Evolutionary conservation across 805 yeast species (phyloP), one percentile per base, ranked within the genome.

Genomic region (Yarrowia sp.): DNA sequence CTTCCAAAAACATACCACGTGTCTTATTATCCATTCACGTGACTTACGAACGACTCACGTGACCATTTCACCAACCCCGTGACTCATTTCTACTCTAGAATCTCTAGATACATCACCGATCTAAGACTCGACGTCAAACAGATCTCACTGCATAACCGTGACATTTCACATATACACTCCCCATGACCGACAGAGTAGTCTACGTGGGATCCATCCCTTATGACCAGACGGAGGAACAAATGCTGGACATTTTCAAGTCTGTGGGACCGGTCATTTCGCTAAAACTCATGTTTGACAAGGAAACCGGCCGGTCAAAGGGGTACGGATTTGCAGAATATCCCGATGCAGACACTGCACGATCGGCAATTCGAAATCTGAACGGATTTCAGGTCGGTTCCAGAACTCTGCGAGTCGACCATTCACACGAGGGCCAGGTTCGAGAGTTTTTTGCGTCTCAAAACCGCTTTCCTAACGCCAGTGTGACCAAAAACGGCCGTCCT

Each of bases 151-250:
- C n/a, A n/a, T n/a, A n/a, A n/a, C 10, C 46, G 41, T 40, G 17
- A 41, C 17, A 22, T 14, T 22, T 21, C 46, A 12, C 28, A 17
- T 41, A 17, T 30, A 26, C 51, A 44, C 14, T 4, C 24, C 5
- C 28, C 35, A 36, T 48, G 56, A 33, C 69, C 17, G 70, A 67
- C 30, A 67, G 70, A 70, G 83, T 83, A 35, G 88, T 91, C 2
- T 89, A 89, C 71, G 83, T 92, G 44, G 96, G 97, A 3, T 87
- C 90, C 16, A 89, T 93, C 40, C 98, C 98, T 1, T 91, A 86
- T 73, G 98, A 93, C 71, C 91, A 89, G 72, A 89, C 97, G 0
- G 98, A 93, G 73, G 96, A 91, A 70, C 98, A 92, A 74, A 87
- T 93, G n/a, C 76, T 84, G 69, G 96, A 90, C 68, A 84, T 93